Conservation (phyloP, 2,329 filamentous ascomycete species). For the Hypoxylon sp. region DNA sequence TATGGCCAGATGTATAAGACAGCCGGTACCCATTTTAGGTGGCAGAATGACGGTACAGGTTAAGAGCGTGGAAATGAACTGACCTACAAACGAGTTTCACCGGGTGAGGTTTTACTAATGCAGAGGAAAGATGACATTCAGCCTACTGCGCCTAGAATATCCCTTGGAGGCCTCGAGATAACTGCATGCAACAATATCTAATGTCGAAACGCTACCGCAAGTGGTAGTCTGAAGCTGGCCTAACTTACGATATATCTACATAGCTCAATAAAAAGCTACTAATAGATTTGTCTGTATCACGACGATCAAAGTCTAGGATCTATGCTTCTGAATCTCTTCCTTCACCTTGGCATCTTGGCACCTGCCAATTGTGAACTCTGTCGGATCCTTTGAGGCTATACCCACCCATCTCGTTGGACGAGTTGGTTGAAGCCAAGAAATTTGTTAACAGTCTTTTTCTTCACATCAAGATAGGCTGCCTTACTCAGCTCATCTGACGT, state of each 20-base stretch:
- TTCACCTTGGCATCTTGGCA: slow-evolving; percentile 7
- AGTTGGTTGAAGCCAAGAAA: neutral
- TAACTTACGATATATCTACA: neutral
- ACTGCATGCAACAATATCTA: neutral
- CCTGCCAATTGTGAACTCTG: slow-evolving; percentile 1
- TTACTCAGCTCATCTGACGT: slow-evolving; percentile 3
- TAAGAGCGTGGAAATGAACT: neutral
- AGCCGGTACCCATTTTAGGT: too few species aligned
- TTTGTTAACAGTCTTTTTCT: neutral
- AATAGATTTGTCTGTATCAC: neutral
- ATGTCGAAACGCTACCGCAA: neutral
- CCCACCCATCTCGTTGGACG: neutral
- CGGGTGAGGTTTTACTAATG: neutral
- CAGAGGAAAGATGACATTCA: neutral
- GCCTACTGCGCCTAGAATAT: neutral
- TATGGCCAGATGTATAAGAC: neutral
- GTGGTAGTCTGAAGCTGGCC: neutral
- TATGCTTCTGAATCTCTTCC: slow-evolving; percentile 7
- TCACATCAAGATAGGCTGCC: neutral
- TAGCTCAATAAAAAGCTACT: slow-evolving; percentile 1
- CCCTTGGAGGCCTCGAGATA: neutral
- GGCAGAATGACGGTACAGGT: neutral
- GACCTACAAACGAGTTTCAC: neutral
- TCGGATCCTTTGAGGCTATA: slow-evolving; percentile 20
- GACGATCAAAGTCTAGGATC: neutral